These are phyloP conservation scores for Bimuria novae-zelandiae DNA, from an alignment of 2,329 filamentous ascomycete species.

Conservation along the genomic window DNA sequence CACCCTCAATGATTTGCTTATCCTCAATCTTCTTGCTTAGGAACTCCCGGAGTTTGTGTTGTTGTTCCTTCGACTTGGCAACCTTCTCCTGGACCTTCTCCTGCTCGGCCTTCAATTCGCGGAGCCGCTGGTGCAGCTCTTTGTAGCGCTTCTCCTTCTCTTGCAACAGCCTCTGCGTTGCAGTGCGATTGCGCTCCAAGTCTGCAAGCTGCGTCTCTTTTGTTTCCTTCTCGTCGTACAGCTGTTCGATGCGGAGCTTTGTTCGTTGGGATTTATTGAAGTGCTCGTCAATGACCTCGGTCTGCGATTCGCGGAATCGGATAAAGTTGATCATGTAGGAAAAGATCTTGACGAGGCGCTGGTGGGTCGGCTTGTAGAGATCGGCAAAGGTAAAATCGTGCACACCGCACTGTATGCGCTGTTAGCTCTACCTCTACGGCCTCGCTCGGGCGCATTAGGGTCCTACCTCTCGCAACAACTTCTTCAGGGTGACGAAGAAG, in stretches of 20 bases:
- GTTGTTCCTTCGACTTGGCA: slow-evolving; percentile 81
- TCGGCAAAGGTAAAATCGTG: slow-evolving; percentile 93
- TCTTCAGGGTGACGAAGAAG: slow-evolving; percentile 84
- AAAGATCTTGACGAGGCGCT: slow-evolving; percentile 90
- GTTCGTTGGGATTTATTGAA: slow-evolving; percentile 88
- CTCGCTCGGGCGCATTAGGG: neutral
- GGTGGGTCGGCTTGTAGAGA: slow-evolving; percentile 86
- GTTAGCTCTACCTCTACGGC: slow-evolving; percentile 1
- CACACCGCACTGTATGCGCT: slow-evolving; percentile 72
- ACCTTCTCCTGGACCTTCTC: slow-evolving; percentile 81
- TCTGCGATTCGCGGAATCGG: slow-evolving; percentile 92
- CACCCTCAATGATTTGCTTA: slow-evolving; percentile 74
- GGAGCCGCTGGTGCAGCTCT: slow-evolving; percentile 78
- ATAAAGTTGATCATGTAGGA: slow-evolving; percentile 99
- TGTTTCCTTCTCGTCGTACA: slow-evolving; percentile 85
- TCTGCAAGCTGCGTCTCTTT: slow-evolving; percentile 80
- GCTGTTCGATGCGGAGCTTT: slow-evolving; percentile 82
- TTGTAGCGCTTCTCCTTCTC: slow-evolving; percentile 87
- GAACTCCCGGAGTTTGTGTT: slow-evolving; percentile 71
- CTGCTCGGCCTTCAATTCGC: slow-evolving; percentile 81
- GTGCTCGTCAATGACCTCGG: slow-evolving; percentile 85
- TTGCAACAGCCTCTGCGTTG: slow-evolving; percentile 78
- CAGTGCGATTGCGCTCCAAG: slow-evolving; percentile 77
- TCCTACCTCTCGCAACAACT: slow-evolving; percentile 70
- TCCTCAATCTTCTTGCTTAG: slow-evolving; percentile 74